These are phyloP conservation scores for Tulasnella sp. DNA, from an alignment of 768 basidiomycete genomes.

Conservation along the genomic window DNA sequence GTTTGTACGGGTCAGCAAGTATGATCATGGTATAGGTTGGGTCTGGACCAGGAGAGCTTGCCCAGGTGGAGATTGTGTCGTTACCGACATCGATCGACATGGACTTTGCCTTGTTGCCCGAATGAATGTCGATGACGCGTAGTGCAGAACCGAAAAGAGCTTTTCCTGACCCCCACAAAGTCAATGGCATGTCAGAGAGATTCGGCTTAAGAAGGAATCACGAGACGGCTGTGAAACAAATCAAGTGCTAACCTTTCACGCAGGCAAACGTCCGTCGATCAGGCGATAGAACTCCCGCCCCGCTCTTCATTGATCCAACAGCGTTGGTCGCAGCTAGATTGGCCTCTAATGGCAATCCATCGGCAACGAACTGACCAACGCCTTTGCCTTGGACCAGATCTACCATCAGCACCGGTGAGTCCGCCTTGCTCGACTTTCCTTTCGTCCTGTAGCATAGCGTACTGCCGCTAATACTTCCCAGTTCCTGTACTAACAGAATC, in stretches of 20 bases:
- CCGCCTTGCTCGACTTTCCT: neutral
- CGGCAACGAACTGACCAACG: neutral
- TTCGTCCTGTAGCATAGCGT: constrained; percentile 1
- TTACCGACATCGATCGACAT: neutral
- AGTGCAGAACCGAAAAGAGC: constrained; percentile 12
- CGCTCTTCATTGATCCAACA: neutral
- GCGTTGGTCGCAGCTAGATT: too few relatives aligned
- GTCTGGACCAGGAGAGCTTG: neutral
- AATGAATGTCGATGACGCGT: constrained; percentile 4
- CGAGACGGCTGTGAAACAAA: too few relatives aligned
- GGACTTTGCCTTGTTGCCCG: constrained; percentile 1
- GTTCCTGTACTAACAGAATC: neutral
- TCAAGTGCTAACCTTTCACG: neutral
- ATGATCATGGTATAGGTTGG: neutral
- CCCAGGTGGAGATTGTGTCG: neutral
- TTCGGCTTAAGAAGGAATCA: neutral
- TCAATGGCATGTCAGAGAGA: neutral
- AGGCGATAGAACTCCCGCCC: neutral
- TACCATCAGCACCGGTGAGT: neutral
- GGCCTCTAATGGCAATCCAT: neutral
- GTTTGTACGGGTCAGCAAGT: constrained; percentile 10
- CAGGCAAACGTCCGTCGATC: neutral
- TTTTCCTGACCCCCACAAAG: neutral
- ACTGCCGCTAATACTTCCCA: neutral
- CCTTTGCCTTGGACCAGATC: neutral